Base-by-base conservation (phyloP, 2,329 filamentous ascomycete species). In the Septoria linicola region DNA sequence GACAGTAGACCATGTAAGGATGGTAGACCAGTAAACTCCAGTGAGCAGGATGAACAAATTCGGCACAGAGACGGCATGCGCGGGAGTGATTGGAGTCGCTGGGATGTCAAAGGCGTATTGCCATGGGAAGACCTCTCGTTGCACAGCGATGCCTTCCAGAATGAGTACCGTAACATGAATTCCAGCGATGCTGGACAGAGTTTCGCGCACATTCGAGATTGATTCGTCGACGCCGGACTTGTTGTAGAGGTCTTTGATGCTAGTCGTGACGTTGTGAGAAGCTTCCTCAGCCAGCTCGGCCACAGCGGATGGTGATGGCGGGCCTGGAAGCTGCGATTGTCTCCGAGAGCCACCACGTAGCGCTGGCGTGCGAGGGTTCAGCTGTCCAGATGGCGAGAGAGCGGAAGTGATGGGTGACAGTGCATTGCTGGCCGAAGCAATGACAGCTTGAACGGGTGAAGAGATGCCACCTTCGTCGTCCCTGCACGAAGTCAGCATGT, bases 41-140 rank as follows among this genome's bases (percentile, higher is more conserved):
- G 86, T 88, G 31, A 95, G 71, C 7, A 96, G 74, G 23, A 85
- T 72, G 70, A 93, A 95, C 61, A 95, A 76, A 69, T 97, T 88
- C 0, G 91, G 89, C 16, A 93, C 71, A 62, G 81, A 79, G 55
- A 95, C 76, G 2, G 82, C 74, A 21, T 40, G 21, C 57, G 81
- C 79, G 5, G 75, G 72, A 6, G 61, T 51, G 17, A 52, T 37
- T 4, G 57, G 54, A 11, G 80, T 80, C 50, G 77, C 75, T 17
- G 88, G 87, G 43, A 90, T 76, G 52, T 86, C 85, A 67, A 90
- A 85, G 55, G 86, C 80, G 66, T 86, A 88, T 61, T 80, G 79
- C 66, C 85, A 80, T 20, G 87, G 80, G 4, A 96, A 76, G 47
- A 95, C 75, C 67, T 87, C 83, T 41, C 75, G 76, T 57, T 88